Evolutionary conservation across 768 basidiomycete species (phyloP).

Genomic region (Myochromella boudieri): DNA sequence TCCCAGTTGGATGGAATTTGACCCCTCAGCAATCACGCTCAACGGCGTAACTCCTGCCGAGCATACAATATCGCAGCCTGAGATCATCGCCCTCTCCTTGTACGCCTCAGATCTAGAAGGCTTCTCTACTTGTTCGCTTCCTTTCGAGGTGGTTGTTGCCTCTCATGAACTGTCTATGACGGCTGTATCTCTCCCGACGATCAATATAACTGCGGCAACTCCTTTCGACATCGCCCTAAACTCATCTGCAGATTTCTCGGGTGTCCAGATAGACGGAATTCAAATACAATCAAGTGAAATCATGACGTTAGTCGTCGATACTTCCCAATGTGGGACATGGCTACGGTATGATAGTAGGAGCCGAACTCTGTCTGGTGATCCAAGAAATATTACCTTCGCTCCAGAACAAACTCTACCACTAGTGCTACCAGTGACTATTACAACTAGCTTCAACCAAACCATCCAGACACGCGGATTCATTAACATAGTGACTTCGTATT

Average conservation of each 20-base stretch:
- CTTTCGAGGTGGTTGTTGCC: constrained; percentile 69
- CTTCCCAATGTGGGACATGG: constrained; percentile 54
- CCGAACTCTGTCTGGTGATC: constrained; percentile 62
- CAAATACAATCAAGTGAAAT: constrained; percentile 62
- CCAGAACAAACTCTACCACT: constrained; percentile 36
- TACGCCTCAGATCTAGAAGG: constrained; percentile 74
- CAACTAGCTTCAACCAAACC: constrained; percentile 66
- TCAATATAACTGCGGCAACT: constrained; percentile 68
- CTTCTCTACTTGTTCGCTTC: constrained; percentile 57
- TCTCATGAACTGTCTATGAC: constrained; percentile 62
- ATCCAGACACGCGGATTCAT: constrained; percentile 64
- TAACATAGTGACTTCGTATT: constrained; percentile 71
- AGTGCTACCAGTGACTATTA: constrained; percentile 64
- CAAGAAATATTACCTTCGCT: constrained; percentile 44
- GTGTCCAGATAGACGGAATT: constrained; percentile 62
- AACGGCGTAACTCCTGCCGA: constrained; percentile 71
- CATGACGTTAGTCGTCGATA: constrained; percentile 55
- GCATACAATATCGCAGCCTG: constrained; percentile 35
- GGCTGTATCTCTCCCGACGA: constrained; percentile 48
- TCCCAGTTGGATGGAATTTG: constrained; percentile 76
- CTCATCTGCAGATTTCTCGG: constrained; percentile 59
- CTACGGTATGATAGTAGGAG: constrained; percentile 56
- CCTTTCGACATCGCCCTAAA: constrained; percentile 51
- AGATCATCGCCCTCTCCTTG: constrained; percentile 51
- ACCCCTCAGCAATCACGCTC: constrained; percentile 67